Base-by-base conservation (phyloP, 1,284 basidiomycete genomes). In the Ganoderma sp. region DNA sequence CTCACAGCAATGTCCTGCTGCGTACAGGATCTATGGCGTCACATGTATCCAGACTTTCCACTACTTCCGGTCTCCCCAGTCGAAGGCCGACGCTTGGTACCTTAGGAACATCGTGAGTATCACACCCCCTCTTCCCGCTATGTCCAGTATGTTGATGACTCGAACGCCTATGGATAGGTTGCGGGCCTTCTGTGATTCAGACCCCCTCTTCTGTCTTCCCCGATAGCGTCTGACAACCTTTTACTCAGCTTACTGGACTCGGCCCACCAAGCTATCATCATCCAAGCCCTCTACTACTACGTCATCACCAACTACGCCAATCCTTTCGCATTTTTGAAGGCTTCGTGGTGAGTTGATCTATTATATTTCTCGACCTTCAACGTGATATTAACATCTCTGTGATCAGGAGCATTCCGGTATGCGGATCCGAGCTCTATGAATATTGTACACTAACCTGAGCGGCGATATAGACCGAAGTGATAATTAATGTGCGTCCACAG, bases 231-330 rank as follows among this genome's bases (percentile, higher is more conserved):
- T 25, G 10, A 22, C 48, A 50, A 28, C 3, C 48, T 22, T 52
- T 3, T 25, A 8, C 12, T 25, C 48, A 52, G 48, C 1, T 52
- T 52, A 12, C 22, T 52, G 48, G 48, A 52, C 48, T 25, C 48
- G 3, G 48, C 22, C 9, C 48, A 52, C 48, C 48, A 52, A 12
- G 48, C 48, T 14, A 52, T 52, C 48, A 52, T 52, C 22, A 22
- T 52, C n/a, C n/a, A 52, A 28, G 48, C 48, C 48, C 48, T 52
- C 22, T 52, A 52, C 4, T n/a, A 52, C 48, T 52, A 52, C 22
- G 48, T 52, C 48, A 52, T 52, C 48, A 52, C 48, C 10, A 52
- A 52, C 22, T 52, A 25, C 22, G 4, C 22, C 48, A 52, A 52
- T 52, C 48, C 48, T 5, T 52, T 52, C 5, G 48, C 48, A 25